Evolutionary conservation across 2,329 filamentous ascomycete species (phyloP).

Genomic region (Scedosporium dehoogii): DNA sequence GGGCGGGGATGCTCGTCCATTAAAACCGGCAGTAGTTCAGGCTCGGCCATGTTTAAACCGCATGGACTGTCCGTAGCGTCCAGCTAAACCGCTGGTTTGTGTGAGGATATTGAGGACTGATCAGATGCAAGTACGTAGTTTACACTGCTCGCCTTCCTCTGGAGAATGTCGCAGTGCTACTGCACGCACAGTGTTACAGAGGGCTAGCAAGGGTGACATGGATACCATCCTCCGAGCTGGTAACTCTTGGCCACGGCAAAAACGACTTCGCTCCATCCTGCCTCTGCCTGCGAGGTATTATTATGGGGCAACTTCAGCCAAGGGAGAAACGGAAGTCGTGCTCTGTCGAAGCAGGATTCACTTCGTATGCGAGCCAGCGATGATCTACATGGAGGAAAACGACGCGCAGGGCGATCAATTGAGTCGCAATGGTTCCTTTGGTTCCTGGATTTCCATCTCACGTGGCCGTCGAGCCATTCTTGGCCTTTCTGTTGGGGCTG

Average conservation of each 20-base stretch:
- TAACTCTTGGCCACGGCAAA: background rate
- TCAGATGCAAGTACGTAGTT: too few species aligned
- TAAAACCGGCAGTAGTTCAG: too few species aligned
- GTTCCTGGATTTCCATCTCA: background rate
- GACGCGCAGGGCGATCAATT: background rate
- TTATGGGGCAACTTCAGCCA: too few species aligned
- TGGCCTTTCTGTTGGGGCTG: background rate
- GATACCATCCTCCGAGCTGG: background rate
- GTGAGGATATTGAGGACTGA: background rate
- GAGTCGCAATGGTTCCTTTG: too few species aligned
- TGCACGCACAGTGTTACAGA: background rate
- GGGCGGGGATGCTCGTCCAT: too few species aligned
- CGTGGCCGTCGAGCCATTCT: background rate
- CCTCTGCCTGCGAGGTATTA: background rate
- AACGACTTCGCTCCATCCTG: background rate
- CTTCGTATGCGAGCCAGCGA: too few species aligned
- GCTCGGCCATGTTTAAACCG: too few species aligned
- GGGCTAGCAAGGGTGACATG: background rate
- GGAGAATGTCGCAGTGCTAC: background rate
- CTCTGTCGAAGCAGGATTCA: too few species aligned
- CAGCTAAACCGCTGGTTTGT: too few species aligned
- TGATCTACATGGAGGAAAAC: background rate
- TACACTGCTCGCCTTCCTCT: background rate
- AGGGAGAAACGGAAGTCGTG: too few species aligned
- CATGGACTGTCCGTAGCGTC: too few species aligned